Evolutionary conservation across 495 filamentous ascomycete species (phyloP).

Genomic region (Filosporella fistucella): DNA sequence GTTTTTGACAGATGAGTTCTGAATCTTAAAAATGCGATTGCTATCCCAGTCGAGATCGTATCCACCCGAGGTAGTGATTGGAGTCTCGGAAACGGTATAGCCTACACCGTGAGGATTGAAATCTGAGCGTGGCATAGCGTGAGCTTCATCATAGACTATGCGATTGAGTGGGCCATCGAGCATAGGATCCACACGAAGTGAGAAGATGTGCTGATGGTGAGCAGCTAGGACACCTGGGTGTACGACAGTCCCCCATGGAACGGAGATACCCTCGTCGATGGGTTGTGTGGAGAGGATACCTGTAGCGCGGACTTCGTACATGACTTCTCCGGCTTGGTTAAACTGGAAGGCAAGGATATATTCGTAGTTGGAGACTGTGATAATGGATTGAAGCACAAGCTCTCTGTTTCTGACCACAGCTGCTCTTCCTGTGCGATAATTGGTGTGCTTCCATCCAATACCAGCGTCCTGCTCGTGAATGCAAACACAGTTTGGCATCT

Average conservation of each 20-base stretch:
- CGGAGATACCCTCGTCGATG: constrained; percentile 63
- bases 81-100: constrained; percentile 61
- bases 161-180: constrained; percentile 72
- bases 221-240: constrained; percentile 79
- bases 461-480: constrained; percentile 67
- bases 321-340: constrained; percentile 76
- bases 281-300: constrained; percentile 83
- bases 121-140: constrained; percentile 64
- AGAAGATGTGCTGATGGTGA: constrained; percentile 91
- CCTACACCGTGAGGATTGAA: constrained; percentile 79
- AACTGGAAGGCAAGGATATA: constrained; percentile 84
- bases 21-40: constrained; percentile 77
- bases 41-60: constrained; percentile 55
- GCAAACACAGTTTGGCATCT: constrained; percentile 55
- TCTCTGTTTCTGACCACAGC: constrained; percentile 57
- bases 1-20: constrained; percentile 62
- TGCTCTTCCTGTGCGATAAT: constrained; percentile 57
- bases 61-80: constrained; percentile 55
- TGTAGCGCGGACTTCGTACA: constrained; percentile 79
- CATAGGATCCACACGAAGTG: constrained; percentile 77
- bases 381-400: constrained; percentile 68
- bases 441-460: constrained; percentile 63
- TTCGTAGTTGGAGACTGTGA: constrained; percentile 79
- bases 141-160: constrained; percentile 66
- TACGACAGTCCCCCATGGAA: constrained; percentile 79